Evolutionary conservation across 345 rosid species (phyloP).

Genomic region (Gossypium longicalyx): DNA sequence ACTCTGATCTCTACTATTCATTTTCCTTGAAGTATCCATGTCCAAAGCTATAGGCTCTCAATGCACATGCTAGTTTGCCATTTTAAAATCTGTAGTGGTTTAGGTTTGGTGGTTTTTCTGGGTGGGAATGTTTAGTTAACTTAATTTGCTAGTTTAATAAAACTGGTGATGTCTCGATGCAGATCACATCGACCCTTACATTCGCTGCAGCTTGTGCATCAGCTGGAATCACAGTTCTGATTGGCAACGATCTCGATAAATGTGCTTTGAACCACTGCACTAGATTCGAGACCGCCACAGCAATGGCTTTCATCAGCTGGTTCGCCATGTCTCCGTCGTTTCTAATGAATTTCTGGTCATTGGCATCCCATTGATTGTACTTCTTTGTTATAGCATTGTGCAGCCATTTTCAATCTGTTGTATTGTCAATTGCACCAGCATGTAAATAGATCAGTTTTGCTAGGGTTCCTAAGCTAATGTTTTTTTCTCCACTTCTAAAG

Average conservation of each 20-base stretch:
- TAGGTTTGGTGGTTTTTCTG: not conserved
- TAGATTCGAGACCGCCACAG: slow-evolving; percentile 64
- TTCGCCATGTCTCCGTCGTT: slow-evolving; percentile 57
- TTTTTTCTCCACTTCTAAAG: not conserved
- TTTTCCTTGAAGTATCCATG: not conserved
- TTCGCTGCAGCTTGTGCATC: slow-evolving; percentile 80
- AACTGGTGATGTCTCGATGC: slow-evolving; percentile 20
- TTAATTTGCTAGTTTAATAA: not conserved
- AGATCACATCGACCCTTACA: slow-evolving; percentile 66
- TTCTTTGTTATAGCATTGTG: not conserved
- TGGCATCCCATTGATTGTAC: slow-evolving; percentile 46
- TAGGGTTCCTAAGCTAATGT: not conserved
- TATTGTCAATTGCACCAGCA: slow-evolving; percentile 14
- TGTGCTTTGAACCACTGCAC: slow-evolving; percentile 55
- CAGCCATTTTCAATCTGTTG: slow-evolving; percentile 2
- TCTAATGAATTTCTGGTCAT: slow-evolving; percentile 65
- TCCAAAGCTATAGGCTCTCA: not conserved
- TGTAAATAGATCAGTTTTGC: slow-evolving; percentile 32
- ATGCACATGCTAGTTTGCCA: not conserved
- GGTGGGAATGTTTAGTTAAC: not conserved
- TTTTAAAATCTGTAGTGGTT: not conserved
- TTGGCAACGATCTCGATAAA: slow-evolving; percentile 42
- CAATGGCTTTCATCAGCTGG: slow-evolving; percentile 81
- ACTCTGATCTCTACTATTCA: not conserved
- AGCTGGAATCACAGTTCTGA: slow-evolving; percentile 70